phyloP scores from a whole-genome alignment of 352 stramenopile species.

The Globisporangium radiosum region DNA sequence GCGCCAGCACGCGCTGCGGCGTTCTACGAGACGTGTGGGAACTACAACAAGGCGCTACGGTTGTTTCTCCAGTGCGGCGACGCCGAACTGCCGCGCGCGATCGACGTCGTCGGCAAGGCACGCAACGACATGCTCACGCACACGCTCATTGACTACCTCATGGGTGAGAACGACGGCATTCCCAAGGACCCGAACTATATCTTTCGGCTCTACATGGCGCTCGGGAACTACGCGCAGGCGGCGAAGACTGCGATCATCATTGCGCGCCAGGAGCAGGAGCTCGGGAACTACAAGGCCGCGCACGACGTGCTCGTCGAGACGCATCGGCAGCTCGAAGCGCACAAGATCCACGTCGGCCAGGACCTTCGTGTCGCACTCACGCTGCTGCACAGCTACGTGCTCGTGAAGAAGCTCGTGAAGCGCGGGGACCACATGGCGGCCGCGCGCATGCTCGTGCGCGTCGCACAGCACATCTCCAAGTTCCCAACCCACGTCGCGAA shows the following conservation, averaged over 20 bases:
- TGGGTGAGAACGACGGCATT: constrained; percentile 91
- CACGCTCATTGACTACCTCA: constrained; percentile 93
- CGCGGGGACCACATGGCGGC: constrained; percentile 80
- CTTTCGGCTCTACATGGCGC: constrained; percentile 91
- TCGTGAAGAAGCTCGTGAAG: constrained; percentile 92
- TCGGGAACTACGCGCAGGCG: constrained; percentile 91
- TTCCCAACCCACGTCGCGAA: constrained; percentile 89
- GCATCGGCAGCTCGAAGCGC: constrained; percentile 76
- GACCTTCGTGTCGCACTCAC: constrained; percentile 82
- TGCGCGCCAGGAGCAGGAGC: constrained; percentile 88
- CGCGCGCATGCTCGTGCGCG: constrained; percentile 85
- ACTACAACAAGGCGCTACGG: constrained; percentile 88
- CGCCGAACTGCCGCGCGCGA: constrained; percentile 79
- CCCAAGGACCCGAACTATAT: constrained; percentile 94
- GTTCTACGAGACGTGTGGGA: constrained; percentile 86
- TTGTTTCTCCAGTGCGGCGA: constrained; percentile 89
- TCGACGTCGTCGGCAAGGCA: constrained; percentile 90
- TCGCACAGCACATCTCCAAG: constrained; percentile 89
- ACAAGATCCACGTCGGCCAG: constrained; percentile 85
- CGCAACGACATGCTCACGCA: constrained; percentile 93
- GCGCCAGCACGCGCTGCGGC: constrained; percentile 73
- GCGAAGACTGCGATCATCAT: constrained; percentile 94
- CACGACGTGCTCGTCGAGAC: constrained; percentile 91
- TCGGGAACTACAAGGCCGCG: constrained; percentile 91
- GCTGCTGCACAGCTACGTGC: constrained; percentile 91